Conservation (phyloP, 352 stramenopile species). For the Pythium rhizo-oryzae region DNA sequence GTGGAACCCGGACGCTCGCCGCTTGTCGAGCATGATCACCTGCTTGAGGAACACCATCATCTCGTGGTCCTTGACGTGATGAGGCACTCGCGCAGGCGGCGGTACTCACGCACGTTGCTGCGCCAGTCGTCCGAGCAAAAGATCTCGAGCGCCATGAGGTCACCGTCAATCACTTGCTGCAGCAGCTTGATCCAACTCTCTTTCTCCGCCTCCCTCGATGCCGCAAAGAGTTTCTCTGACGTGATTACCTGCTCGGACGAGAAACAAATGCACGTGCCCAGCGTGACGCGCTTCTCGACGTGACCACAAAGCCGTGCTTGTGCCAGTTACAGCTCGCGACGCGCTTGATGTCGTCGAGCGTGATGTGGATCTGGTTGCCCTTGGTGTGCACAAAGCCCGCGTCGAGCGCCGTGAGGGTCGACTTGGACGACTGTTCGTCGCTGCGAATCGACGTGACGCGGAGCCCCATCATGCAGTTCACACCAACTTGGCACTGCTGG, state of each 20-base stretch:
- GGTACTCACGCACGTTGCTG: conserved; percentile 87
- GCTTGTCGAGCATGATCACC: conserved; percentile 65
- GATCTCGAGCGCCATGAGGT: conserved; percentile 83
- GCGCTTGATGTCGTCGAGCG: conserved; percentile 81
- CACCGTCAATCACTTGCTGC: conserved; percentile 75
- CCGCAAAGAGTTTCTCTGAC: conserved; percentile 77
- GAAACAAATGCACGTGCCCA: conserved; percentile 14
- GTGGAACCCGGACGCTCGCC: conserved; percentile 69
- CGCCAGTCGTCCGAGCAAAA: conserved; percentile 90
- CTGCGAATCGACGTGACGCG: conserved; percentile 66
- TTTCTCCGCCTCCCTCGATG: conserved; percentile 62
- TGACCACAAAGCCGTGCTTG: conserved; percentile 72
- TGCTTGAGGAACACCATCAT: conserved; percentile 84
- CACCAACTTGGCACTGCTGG: conserved; percentile 63
- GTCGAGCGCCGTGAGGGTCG: conserved; percentile 40
- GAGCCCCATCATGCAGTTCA: conserved; percentile 90
- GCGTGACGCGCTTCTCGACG: conserved; percentile 55
- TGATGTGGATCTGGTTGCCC: conserved; percentile 69
- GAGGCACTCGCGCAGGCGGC: conserved; percentile 70
- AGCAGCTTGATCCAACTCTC: conserved; percentile 71
- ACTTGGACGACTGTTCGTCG: conserved; percentile 33
- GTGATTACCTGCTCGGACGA: conserved; percentile 36
- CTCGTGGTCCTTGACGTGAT: conserved; percentile 82
- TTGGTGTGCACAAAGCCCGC: conserved; percentile 58
- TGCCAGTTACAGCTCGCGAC: conserved; percentile 76